Evolutionary conservation across 352 stramenopile species (phyloP).

Genomic region (Plasmopara halstedii): DNA sequence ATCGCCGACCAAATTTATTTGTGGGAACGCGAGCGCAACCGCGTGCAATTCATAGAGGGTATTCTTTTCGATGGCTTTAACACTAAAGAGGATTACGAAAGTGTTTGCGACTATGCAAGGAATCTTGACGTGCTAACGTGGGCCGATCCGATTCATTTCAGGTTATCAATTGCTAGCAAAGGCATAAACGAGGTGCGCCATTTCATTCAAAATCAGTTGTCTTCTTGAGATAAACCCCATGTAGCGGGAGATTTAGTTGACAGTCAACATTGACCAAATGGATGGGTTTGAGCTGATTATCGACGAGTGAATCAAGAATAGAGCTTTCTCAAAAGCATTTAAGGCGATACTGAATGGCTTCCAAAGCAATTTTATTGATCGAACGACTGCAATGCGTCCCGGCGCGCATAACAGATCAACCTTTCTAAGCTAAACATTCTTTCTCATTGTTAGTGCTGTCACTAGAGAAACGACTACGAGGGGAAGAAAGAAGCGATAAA

Average conservation of each 20-base stretch:
- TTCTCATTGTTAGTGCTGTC: conserved; percentile 39
- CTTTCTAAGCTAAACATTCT: conserved; percentile 39
- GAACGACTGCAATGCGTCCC: conserved; percentile 16
- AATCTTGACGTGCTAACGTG: conserved; percentile 74
- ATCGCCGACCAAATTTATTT: conserved; percentile 89
- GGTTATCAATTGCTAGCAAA: conserved; percentile 49
- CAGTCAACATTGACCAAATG: not conserved
- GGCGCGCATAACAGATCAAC: conserved; percentile 13
- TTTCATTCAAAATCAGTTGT: conserved; percentile 65
- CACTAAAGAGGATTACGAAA: conserved; percentile 78
- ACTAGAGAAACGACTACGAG: conserved; percentile 41
- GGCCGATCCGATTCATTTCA: conserved; percentile 75
- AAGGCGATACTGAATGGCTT: too few species aligned
- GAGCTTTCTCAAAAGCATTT: too few species aligned
- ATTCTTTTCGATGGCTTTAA: conserved; percentile 85
- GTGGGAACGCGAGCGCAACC: conserved; percentile 88
- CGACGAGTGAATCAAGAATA: too few species aligned
- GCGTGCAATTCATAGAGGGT: conserved; percentile 73
- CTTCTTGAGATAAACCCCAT: conserved; percentile 4
- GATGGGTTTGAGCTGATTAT: too few species aligned
- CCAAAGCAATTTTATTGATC: conserved; percentile 11
- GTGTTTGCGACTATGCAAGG: conserved; percentile 57
- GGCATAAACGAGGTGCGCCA: conserved; percentile 62
- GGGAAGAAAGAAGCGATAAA: conserved; percentile 40
- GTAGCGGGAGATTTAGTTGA: not conserved